Evolutionary conservation across 768 basidiomycete genomes (phyloP).

Genomic region (Suillus sp.): DNA sequence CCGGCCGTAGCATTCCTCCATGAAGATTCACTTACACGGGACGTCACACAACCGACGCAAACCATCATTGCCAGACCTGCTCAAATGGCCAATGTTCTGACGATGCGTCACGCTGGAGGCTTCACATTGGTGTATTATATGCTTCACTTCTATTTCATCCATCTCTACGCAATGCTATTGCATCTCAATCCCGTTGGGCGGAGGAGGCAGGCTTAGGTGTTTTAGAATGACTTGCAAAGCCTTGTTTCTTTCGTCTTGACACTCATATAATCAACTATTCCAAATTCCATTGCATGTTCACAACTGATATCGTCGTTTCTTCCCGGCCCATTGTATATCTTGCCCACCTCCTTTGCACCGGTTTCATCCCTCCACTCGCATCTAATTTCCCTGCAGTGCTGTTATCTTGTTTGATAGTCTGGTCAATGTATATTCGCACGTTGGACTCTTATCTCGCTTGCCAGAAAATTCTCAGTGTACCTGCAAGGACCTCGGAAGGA

Average conservation of each 20-base stretch:
- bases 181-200: constrained; percentile 35
- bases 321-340: constrained; percentile 31
- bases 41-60: constrained; percentile 25
- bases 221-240: constrained; percentile 11
- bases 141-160: constrained; percentile 45
- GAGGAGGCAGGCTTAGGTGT: constrained; percentile 32
- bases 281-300: constrained; percentile 25
- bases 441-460: constrained; percentile 15
- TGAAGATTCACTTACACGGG: constrained; percentile 27
- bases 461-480: not conserved
- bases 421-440: constrained; percentile 18
- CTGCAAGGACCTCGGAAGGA: not conserved
- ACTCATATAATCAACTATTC: constrained; percentile 12
- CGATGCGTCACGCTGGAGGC: constrained; percentile 38
- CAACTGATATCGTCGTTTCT: constrained; percentile 32
- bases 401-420: constrained; percentile 19
- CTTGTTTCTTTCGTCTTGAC: constrained; percentile 14
- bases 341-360: constrained; percentile 17
- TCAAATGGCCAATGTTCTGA: constrained; percentile 25
- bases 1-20: constrained; percentile 20
- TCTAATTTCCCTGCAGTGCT: constrained; percentile 32
- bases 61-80: constrained; percentile 26
- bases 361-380: constrained; percentile 28
- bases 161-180: constrained; percentile 45
- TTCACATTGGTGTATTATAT: constrained; percentile 41